Evolutionary conservation across 352 stramenopile species (phyloP).

Genomic region (Globisporangium uncinulatum): DNA sequence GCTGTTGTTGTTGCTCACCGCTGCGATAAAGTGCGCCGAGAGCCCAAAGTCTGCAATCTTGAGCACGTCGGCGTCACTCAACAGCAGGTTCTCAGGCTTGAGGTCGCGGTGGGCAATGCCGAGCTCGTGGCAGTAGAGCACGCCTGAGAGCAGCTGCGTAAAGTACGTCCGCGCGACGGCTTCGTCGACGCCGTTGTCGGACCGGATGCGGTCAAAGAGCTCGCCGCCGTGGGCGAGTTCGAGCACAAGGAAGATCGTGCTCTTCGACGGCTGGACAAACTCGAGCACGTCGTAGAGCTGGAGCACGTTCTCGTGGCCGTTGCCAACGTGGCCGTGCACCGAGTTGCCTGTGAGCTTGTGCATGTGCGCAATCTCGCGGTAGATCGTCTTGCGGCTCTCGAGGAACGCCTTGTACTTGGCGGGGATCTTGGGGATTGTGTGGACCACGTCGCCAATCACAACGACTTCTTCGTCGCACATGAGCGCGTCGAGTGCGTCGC

Average conservation of each 20-base stretch:
- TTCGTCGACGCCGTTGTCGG: conserved; percentile 79
- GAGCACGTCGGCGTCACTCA: conserved; percentile 86
- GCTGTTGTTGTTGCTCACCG: conserved; percentile 31
- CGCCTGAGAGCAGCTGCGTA: conserved; percentile 81
- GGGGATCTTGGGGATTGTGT: conserved; percentile 82
- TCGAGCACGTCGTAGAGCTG: conserved; percentile 96
- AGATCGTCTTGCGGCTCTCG: conserved; percentile 87
- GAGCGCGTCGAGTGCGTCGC: conserved; percentile 17
- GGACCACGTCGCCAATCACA: conserved; percentile 27
- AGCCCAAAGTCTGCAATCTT: conserved; percentile 96
- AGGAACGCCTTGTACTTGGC: conserved; percentile 67
- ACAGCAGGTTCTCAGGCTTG: conserved; percentile 96
- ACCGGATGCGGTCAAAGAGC: conserved; percentile 92
- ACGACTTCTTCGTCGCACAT: conserved; percentile 18
- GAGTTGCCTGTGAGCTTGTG: conserved; percentile 85
- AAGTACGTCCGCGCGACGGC: conserved; percentile 83
- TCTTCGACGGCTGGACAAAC: conserved; percentile 92
- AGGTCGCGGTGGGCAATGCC: conserved; percentile 94
- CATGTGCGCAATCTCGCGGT: conserved; percentile 95
- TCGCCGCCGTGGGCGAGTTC: conserved; percentile 89
- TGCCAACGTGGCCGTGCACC: conserved; percentile 57
- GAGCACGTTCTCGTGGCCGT: conserved; percentile 93
- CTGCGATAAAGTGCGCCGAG: conserved; percentile 88
- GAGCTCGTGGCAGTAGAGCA: conserved; percentile 88
- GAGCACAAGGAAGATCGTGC: conserved; percentile 92